Percentiles rank a stretch among this genome's conserved stretches.
Evolutionary conservation across 805 yeast genomes (phyloP).

Genomic region (Lipomyces yamadae): DNA sequence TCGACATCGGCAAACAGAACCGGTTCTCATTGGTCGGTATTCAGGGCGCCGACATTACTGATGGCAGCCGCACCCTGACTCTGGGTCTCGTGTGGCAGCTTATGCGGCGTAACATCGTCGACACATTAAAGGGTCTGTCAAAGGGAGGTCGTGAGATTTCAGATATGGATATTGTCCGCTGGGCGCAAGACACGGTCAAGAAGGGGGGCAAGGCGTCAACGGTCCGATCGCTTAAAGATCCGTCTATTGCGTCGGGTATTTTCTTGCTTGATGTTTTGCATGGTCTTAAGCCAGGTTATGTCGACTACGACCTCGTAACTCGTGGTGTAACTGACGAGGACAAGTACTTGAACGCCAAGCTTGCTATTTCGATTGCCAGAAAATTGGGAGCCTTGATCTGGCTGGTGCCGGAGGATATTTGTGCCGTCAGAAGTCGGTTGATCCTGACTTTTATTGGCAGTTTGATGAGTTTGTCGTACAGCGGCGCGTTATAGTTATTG

Average conservation of each 20-base stretch:
- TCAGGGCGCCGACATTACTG: constrained; percentile 96
- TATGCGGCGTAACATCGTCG: constrained; percentile 93
- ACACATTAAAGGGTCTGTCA: constrained; percentile 75
- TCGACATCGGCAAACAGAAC: constrained; percentile 90
- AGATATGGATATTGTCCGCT: constrained; percentile 83
- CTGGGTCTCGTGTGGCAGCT: constrained; percentile 97
- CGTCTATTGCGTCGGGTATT: constrained; percentile 73
- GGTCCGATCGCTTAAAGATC: constrained; percentile 85
- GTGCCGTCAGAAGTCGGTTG: constrained; percentile 92
- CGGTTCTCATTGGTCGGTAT: constrained; percentile 95
- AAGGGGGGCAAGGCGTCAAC: constrained; percentile 76
- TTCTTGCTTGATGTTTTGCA: constrained; percentile 87
- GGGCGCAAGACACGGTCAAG: constrained; percentile 87
- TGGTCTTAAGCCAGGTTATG: constrained; percentile 96
- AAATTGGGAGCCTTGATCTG: constrained; percentile 96
- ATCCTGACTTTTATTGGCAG: constrained; percentile 94
- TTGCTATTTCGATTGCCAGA: constrained; percentile 98
- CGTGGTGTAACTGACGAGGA: constrained; percentile 83
- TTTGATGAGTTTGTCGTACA: constrained; percentile 68
- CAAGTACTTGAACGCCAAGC: constrained; percentile 83
- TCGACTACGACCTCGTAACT: constrained; percentile 89
- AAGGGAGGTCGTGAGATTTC: constrained; percentile 74
- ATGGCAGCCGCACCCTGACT: constrained; percentile 86
- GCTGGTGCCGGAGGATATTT: constrained; percentile 99
- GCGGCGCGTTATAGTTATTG: constrained; percentile 13